A percentile compares a stretch with the other conserved stretches of the same genome.
phyloP scores from a whole-genome alignment of 768 basidiomycete species.

The Termitomyces bulborhizus region DNA sequence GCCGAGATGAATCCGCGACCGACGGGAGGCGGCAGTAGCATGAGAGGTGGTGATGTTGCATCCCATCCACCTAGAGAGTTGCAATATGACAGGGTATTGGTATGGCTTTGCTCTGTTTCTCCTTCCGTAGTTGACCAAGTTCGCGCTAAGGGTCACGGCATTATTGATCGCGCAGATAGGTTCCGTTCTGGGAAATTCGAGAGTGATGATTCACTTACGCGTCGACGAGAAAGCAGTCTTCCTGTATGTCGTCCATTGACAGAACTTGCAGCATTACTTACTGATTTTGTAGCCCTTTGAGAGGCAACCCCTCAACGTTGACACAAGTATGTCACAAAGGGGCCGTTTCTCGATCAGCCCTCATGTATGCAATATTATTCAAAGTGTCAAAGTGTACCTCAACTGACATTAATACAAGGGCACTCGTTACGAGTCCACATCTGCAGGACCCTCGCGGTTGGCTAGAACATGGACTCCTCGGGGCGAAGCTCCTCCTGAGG shows the following conservation, averaged over 20 bases:
- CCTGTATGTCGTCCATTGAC: constrained; percentile 7
- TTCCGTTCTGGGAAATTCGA: constrained; percentile 12
- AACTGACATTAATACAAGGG: constrained; percentile 1
- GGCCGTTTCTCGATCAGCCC: constrained; percentile 5
- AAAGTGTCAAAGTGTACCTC: not conserved
- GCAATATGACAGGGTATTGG: constrained; percentile 17
- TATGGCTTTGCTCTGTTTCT: constrained; percentile 1
- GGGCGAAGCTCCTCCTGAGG: constrained; percentile 14
- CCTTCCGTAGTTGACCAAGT: not conserved
- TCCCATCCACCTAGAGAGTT: constrained; percentile 15
- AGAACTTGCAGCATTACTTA: not conserved
- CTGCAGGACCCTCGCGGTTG: constrained; percentile 2
- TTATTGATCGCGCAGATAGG: constrained; percentile 6
- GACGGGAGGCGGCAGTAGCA: constrained; percentile 3
- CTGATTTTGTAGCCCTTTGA: constrained; percentile 4
- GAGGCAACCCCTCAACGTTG: constrained; percentile 3
- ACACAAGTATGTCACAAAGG: not conserved
- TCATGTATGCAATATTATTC: not conserved
- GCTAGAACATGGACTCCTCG: constrained; percentile 18
- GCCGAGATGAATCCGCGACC: constrained; percentile 1
- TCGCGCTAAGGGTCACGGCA: constrained; percentile 7
- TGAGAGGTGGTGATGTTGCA: constrained; percentile 12
- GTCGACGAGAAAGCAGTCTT: constrained; percentile 10
- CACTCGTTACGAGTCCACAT: constrained; percentile 1
- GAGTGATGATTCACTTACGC: constrained; percentile 1